Base-by-base conservation (phyloP, 805 yeast species). In the Teunomyces pallodes region DNA sequence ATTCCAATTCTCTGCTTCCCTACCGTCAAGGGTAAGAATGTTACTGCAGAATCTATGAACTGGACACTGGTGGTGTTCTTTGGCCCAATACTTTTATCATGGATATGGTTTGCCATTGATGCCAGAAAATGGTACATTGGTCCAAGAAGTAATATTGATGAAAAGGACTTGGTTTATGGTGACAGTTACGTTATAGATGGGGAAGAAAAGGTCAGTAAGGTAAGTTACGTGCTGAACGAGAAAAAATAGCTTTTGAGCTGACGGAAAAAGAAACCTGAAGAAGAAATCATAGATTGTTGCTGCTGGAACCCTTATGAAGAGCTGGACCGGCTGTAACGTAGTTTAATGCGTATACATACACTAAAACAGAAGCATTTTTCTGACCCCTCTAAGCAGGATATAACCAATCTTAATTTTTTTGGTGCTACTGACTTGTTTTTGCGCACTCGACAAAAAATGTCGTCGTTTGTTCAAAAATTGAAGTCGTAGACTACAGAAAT, bases 51-150 rank as follows among this genome's bases (percentile, higher is more conserved):
- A 12, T 36, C n/a, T 9, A 60, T 64, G 67, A 83, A 83, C 65
- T 83, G 86, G 86, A 83, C 88, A 1, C 74, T 67, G 36, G 74
- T 81, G 14, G 86, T 83, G 7, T 82, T 74, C 63, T 81, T 79
- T 58, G 86, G 84, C 2, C 80, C 86, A 9, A 69, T 83, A 79
- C 50, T 79, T 16, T 44, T 81, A 17, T 76, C 79, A n/a, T 56
- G 72, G 24, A 47, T 70, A 2, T 83, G 83, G 80, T 83, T 61
- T 54, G 59, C 66, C 33, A 65, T 76, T 9, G 77, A 75, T 51
- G 88, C 86, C 16, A 80, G 70, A 57, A 82, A 76, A 54, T 76
- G 82, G 76, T 83, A 80, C 71, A 62, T 61, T 40, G 89, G 88
- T 24, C 88, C 87, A 31, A 77, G 71, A 64, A 72, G 80, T 55